Conservation (phyloP, 192 early-diverging fungal species). For the Coemansia sp. region DNA sequence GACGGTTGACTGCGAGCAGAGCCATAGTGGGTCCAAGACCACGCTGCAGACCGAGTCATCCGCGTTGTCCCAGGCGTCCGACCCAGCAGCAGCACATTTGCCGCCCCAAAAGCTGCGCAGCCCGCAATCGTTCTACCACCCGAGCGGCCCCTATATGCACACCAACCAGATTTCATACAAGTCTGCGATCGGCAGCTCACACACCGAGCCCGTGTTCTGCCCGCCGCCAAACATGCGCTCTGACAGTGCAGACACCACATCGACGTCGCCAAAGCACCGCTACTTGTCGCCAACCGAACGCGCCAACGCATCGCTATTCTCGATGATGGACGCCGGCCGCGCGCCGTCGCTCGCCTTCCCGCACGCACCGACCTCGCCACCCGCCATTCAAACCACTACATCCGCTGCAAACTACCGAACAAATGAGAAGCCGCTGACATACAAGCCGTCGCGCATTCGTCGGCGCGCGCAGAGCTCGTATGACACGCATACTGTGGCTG, state of each 20-base stretch:
- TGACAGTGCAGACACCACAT: not conserved
- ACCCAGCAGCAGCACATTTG: not conserved
- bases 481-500: not conserved
- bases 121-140: conserved; percentile 11
- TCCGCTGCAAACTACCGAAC: not conserved
- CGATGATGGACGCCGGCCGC: conserved; percentile 23
- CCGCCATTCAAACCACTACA: not conserved
- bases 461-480: conserved; percentile 26
- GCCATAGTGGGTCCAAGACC: not conserved
- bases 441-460: conserved; percentile 26
- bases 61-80: not conserved
- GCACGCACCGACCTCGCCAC: not conserved
- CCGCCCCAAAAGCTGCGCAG: conserved; percentile 23
- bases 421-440: not conserved
- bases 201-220: not conserved
- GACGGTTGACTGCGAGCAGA: too few species aligned
- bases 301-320: conserved; percentile 32
- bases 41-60: not conserved
- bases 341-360: not conserved
- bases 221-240: not conserved
- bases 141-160: conserved; percentile 8
- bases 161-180: conserved; percentile 2
- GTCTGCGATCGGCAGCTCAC: not conserved
- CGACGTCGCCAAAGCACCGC: not conserved
- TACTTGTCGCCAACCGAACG: conserved; percentile 27